phyloP scores from a whole-genome alignment of 2,329 filamentous ascomycete species.

The Microascus cirrosus region DNA sequence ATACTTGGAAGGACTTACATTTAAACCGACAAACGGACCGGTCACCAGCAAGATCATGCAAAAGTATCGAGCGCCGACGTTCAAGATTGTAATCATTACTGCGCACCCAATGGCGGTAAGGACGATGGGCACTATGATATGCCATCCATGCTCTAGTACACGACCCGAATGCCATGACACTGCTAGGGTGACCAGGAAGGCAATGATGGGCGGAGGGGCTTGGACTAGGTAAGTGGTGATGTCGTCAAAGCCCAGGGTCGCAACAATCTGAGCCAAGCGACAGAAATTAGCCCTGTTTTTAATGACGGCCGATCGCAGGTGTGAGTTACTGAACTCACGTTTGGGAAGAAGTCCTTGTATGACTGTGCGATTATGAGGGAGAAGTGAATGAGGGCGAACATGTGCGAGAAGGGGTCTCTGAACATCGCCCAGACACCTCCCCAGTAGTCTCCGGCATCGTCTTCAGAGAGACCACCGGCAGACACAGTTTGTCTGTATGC shows the following conservation, averaged over 20 bases:
- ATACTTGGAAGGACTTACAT: conserved; percentile 8
- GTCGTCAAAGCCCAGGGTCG: conserved; percentile 15
- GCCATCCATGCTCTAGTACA: conserved; percentile 24
- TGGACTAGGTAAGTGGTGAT: conserved; percentile 25
- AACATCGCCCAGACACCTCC: conserved; percentile 20
- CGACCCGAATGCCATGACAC: conserved; percentile 26
- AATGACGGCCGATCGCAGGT: no score
- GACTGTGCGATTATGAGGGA: conserved; percentile 29
- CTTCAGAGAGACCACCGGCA: conserved; percentile 21
- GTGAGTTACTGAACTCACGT: no score
- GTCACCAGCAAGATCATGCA: conserved; percentile 25
- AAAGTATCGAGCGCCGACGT: conserved; percentile 28
- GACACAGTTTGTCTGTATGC: conserved; percentile 22
- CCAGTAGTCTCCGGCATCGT: conserved; percentile 26
- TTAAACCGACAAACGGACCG: conserved; percentile 25
- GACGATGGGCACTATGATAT: conserved; percentile 25
- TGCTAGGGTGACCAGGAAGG: conserved; percentile 23
- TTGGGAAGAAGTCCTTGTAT: conserved; percentile 31
- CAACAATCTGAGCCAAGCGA: conserved; percentile 12
- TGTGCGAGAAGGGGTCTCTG: conserved; percentile 23
- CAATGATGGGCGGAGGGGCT: conserved; percentile 28
- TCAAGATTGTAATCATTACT: conserved; percentile 28
- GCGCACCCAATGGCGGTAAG: conserved; percentile 24
- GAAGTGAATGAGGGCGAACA: conserved; percentile 26
- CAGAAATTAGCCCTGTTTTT: neutral